Evolutionary conservation across 345 rosid genomes (phyloP).

Genomic region (Litchi chinensis): DNA sequence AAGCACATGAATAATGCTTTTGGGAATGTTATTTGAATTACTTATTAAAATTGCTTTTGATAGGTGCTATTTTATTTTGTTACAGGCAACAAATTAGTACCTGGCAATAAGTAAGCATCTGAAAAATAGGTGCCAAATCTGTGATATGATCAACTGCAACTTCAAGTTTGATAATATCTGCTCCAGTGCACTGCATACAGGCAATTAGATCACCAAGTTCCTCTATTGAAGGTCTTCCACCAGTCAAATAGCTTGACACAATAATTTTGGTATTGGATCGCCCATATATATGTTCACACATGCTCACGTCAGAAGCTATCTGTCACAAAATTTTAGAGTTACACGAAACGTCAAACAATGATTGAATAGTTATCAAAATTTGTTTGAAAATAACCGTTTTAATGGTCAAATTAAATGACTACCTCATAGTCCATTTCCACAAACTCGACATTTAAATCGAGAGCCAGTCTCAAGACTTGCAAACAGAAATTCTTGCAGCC

Average conservation of each 20-base stretch:
- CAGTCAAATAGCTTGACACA: slow-evolving; percentile 35
- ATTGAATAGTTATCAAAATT: no score
- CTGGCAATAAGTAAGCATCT: slow-evolving; percentile 33
- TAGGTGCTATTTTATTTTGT: no score
- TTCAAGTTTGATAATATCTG: slow-evolving; percentile 35
- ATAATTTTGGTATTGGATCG: slow-evolving; percentile 34
- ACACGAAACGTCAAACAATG: no score
- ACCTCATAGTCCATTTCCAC: slow-evolving; percentile 56
- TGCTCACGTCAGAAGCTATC: slow-evolving; percentile 36
- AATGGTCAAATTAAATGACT: not conserved
- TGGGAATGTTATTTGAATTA: no score
- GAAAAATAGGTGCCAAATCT: slow-evolving; percentile 32
- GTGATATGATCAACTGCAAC: slow-evolving; percentile 30
- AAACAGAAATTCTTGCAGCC: slow-evolving; percentile 26
- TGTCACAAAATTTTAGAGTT: slow-evolving; percentile 6
- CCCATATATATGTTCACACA: slow-evolving; percentile 28
- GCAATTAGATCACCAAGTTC: slow-evolving; percentile 33
- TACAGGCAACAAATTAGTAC: not conserved
- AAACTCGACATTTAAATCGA: slow-evolving; percentile 41
- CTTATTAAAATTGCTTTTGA: not conserved
- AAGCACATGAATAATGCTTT: not conserved
- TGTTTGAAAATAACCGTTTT: no score
- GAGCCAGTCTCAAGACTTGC: slow-evolving; percentile 38
- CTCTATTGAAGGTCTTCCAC: slow-evolving; percentile 29
- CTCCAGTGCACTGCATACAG: slow-evolving; percentile 35